A percentile compares a stretch with the other conserved stretches of the same genome.
Conservation (phyloP, 1,284 basidiomycete species). For the Pisolithus thermaeus region DNA sequence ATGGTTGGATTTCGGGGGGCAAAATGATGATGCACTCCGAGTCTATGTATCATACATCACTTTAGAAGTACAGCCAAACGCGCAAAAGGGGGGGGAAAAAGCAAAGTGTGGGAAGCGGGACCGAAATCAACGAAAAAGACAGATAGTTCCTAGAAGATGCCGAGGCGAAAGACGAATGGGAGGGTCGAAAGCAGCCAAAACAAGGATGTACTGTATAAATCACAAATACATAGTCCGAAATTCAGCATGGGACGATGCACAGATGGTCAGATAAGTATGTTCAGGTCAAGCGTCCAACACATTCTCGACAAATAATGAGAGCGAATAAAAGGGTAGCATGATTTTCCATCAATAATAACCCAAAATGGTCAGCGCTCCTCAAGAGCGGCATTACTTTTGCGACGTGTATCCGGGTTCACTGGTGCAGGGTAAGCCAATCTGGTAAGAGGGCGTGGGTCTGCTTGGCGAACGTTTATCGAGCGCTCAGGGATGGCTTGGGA, state of each 20-base stretch:
- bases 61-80: background rate
- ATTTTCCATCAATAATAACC: background rate
- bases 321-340: constrained; percentile 4
- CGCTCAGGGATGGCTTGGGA: constrained; percentile 17
- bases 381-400: constrained; percentile 13
- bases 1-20: constrained; percentile 14
- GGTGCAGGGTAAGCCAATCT: constrained; percentile 19
- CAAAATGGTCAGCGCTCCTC: constrained; percentile 8
- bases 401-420: constrained; percentile 13
- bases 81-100: background rate
- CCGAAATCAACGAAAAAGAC: background rate
- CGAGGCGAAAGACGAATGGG: background rate
- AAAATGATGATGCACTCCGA: constrained; percentile 2
- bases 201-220: constrained; percentile 28
- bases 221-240: constrained; percentile 23
- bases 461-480: constrained; percentile 10
- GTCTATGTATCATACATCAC: constrained; percentile 2
- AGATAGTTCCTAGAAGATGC: constrained; percentile 7
- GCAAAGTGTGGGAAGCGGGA: background rate
- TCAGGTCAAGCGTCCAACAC: constrained; percentile 16
- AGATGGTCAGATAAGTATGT: constrained; percentile 8
- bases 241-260: constrained; percentile 8
- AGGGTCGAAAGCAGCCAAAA: constrained; percentile 14
- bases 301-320: constrained; percentile 4
- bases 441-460: constrained; percentile 15